phyloP scores from a whole-genome alignment of 1,284 basidiomycete genomes.

The Cerioporus squamosus region DNA sequence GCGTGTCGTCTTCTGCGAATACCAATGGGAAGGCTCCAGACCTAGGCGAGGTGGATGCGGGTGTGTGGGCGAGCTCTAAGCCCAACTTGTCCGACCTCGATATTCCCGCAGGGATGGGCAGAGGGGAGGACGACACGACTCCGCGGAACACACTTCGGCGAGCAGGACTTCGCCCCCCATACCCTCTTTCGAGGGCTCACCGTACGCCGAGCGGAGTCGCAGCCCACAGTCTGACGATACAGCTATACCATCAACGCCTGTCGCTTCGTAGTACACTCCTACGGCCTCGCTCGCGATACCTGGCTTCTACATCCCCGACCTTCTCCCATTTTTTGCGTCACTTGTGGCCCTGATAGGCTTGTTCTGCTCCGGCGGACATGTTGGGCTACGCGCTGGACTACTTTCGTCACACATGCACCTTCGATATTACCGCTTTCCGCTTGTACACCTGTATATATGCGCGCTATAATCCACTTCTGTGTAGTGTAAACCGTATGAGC shows the following conservation, averaged over 20 bases:
- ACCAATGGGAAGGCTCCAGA: conserved; percentile 18
- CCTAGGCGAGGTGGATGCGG: conserved; percentile 38
- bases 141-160: conserved; percentile 51
- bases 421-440: neutral
- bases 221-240: conserved; percentile 29
- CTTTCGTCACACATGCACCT: neutral
- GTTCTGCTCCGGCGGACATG: neutral
- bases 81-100: neutral
- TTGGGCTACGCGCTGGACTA: neutral
- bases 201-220: conserved; percentile 31
- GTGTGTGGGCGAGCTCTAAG: conserved; percentile 11
- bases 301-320: neutral
- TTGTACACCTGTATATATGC: conserved; percentile 14
- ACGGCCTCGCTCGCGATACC: neutral
- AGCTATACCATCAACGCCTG: neutral
- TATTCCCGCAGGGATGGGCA: conserved; percentile 18
- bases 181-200: conserved; percentile 22
- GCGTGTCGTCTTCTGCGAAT: neutral
- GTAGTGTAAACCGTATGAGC: conserved; percentile 11
- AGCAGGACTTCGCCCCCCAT: conserved; percentile 35
- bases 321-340: neutral
- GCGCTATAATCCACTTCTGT: conserved; percentile 18
- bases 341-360: neutral
- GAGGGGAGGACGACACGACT: conserved; percentile 46
- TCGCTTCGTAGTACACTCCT: conserved; percentile 1